Evolutionary conservation across 2,329 filamentous ascomycete species (phyloP), one percentile per base, ranked within the genome.

Genomic region (Ilyonectria robusta): DNA sequence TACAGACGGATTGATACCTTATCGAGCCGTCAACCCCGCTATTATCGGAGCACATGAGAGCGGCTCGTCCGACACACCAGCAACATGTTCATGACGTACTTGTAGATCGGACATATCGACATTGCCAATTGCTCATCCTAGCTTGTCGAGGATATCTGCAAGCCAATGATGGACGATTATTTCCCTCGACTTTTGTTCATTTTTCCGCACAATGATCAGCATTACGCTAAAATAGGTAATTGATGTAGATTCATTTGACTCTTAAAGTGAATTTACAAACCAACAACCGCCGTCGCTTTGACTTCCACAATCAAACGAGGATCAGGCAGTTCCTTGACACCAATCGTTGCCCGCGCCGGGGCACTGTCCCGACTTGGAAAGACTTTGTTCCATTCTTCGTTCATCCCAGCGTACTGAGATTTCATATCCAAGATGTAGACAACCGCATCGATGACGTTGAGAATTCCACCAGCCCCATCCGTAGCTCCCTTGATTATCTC

Each of bases 301-400:
- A 80, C 71, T 66, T 80, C 78, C 2, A 80, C 78, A 40, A 79
- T 56, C 60, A 80, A 72, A 21, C 77, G 68, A 29, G 76, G 75
- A 62, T 78, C 75, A 7, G 78, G 78, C 59, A 80, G 64, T 56
- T 77, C 71, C 51, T 70, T 76, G 50, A 80, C 73, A 6, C 75
- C 77, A 63, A 80, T 72, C 1, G 78, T 79, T 6, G 78, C 77
- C 26, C 78, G 58, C 8, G 82, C 80, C 6, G 82, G 82, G 1
- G 82, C 82, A 58, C 70, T 75, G 1, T 68, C 74, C 7, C 81
- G 76, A 35, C 78, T 77, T 15, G 76, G 31, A 66, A 81, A 84
- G 8, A 84, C 76, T 70, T 82, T 81, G 66, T 84, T 84, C 83
- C 82, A 84, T 69, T 82, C 82, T 69, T 83, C 82, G 57, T 84